Conservation (phyloP, 1,284 basidiomycete species). For the Papiliotrema laurentii region DNA sequence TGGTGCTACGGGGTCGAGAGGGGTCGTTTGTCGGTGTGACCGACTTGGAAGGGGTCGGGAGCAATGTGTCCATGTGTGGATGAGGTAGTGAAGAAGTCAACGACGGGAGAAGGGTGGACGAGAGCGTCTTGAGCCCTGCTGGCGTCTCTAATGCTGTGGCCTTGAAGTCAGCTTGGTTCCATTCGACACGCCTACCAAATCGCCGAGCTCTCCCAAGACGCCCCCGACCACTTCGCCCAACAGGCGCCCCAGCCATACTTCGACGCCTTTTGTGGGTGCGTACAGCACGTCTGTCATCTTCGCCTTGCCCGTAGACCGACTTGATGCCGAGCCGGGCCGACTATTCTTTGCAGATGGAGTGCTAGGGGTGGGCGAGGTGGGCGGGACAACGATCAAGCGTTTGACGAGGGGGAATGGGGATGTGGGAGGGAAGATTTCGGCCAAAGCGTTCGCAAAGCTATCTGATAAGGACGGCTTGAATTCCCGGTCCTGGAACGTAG, state of each 20-base stretch:
- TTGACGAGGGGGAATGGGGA: slow-evolving; percentile 68
- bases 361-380: slow-evolving; percentile 48
- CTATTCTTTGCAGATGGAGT: slow-evolving; percentile 33
- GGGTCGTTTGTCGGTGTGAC: slow-evolving; percentile 11
- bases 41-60: slow-evolving; percentile 7
- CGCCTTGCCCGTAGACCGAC: slow-evolving; percentile 56
- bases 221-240: slow-evolving; percentile 80
- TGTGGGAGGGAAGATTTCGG: slow-evolving; percentile 52
- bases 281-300: slow-evolving; percentile 54
- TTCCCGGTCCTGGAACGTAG: neutral
- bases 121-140: slow-evolving; percentile 44
- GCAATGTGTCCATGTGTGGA: slow-evolving; percentile 6
- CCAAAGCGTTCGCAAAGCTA: slow-evolving; percentile 34
- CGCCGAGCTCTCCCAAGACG: slow-evolving; percentile 73
- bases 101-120: slow-evolving; percentile 43
- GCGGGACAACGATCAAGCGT: slow-evolving; percentile 52
- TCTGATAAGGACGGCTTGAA: neutral
- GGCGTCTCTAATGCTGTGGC: slow-evolving; percentile 46
- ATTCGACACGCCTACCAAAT: slow-evolving; percentile 52
- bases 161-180: slow-evolving; percentile 16
- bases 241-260: slow-evolving; percentile 69
- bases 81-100: slow-evolving; percentile 27
- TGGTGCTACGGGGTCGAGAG: slow-evolving; percentile 25
- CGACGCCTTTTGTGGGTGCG: slow-evolving; percentile 29
- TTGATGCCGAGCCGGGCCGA: neutral